Evolutionary conservation across 129 eudicot genomes (phyloP), one percentile per base, ranked within the genome.

Genomic region (Flaveria brownii): DNA sequence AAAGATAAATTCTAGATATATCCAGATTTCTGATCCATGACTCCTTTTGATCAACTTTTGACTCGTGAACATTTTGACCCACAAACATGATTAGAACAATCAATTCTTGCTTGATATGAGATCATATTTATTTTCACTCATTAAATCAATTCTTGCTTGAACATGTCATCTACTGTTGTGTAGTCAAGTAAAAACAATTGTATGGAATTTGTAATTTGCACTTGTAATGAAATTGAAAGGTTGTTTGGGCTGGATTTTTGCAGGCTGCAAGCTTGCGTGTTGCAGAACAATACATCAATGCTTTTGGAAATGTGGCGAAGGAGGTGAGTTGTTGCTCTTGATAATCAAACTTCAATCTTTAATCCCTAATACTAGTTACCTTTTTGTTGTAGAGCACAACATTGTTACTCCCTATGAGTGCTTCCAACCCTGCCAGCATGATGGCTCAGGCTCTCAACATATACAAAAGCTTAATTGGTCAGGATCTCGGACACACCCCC

Each of bases 221-320:
- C 41, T 36, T 36, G 41, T 18, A 69, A 62, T 55, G 49, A 82
- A 28, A 25, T 42, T 52, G 47, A n/a, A 70, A 50, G 63, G 43
- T 61, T 47, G 25, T 54, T 55, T 54, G 43, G 45, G 23, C 60
- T 74, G 33, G 33, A 69, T 54, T 80, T 86, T 80, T 86, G 82
- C 88, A 95, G 99, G 99, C 99, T 23, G 99, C 99, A 62, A 89
- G 94, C 82, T 77, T 91, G 83, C 90, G 91, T 76, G 56, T 95
- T 69, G 99, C 99, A 2, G 92, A 95, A 76, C 92, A 91, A 74
- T 95, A 95, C 84, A 84, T 95, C 33, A 82, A 87, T 6, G 99
- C 99, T 42, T 95, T 91, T 63, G 81, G 90, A 77, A 87, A 78
- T 33, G 72, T 95, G 73, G 99, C 99, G 9, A 87, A 91, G 86